phyloP scores from a whole-genome alignment of 192 early-diverging fungal species.

The Spinellus fusiger region DNA sequence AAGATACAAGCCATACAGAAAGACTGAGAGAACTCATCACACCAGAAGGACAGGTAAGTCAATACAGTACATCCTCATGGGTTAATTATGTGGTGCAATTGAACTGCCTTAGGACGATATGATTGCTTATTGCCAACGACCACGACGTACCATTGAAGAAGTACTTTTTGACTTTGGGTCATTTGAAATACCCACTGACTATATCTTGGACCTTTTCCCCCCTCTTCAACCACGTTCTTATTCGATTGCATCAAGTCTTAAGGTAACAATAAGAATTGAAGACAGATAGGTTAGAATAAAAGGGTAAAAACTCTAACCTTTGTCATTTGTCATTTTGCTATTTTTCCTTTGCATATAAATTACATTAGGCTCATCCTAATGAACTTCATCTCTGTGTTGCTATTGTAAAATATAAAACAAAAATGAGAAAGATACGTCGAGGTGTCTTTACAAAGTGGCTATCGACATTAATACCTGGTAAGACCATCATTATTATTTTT shows the following conservation, averaged over 20 bases:
- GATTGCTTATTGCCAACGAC: constrained; percentile 77
- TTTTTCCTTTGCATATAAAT: background rate
- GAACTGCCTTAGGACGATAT: constrained; percentile 68
- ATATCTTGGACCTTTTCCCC: constrained; percentile 84
- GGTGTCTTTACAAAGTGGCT: constrained; percentile 88
- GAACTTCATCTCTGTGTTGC: constrained; percentile 75
- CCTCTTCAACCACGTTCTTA: constrained; percentile 73
- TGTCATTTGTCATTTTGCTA: background rate
- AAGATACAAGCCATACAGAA: constrained; percentile 60
- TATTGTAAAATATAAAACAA: constrained; percentile 82
- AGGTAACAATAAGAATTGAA: constrained; percentile 2
- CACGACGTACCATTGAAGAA: constrained; percentile 76
- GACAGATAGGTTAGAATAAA: background rate
- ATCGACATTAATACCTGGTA: constrained; percentile 32
- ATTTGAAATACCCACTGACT: constrained; percentile 65
- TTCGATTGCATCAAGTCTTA: constrained; percentile 72
- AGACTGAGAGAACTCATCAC: constrained; percentile 76
- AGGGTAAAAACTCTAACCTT: background rate
- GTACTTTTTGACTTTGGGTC: constrained; percentile 78
- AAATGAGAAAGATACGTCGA: constrained; percentile 58
- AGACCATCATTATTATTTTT: constrained; percentile 18
- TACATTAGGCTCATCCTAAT: constrained; percentile 29
- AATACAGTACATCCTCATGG: background rate
- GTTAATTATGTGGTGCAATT: background rate
- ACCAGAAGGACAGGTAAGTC: constrained; percentile 64